These are phyloP conservation scores for Candida boidinii DNA, from an alignment of 805 yeast genomes.

Conservation along the genomic window DNA sequence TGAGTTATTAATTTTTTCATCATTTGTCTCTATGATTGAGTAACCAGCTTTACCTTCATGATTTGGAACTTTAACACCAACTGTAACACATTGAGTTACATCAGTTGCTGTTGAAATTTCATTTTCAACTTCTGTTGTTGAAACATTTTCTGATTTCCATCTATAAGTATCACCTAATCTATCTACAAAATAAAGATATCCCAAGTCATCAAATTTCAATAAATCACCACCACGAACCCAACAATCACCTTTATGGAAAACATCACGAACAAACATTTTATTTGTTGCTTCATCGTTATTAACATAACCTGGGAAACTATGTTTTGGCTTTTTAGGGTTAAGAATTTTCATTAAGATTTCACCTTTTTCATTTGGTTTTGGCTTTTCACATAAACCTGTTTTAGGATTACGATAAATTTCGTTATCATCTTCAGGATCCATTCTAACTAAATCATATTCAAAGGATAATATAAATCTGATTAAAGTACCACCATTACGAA, in stretches of 20 bases:
- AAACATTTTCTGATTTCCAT: slow-evolving; percentile 88
- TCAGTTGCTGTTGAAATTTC: slow-evolving; percentile 32
- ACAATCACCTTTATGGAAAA: slow-evolving; percentile 74
- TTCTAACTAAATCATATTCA: slow-evolving; percentile 50
- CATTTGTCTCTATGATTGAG: slow-evolving; percentile 53
- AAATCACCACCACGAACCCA: slow-evolving; percentile 81
- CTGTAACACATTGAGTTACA: slow-evolving; percentile 62
- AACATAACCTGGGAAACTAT: slow-evolving; percentile 73
- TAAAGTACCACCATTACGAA: slow-evolving; percentile 73
- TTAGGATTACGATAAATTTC: slow-evolving; percentile 58
- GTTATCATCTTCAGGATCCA: slow-evolving; percentile 69
- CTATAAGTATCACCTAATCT: slow-evolving; percentile 85
- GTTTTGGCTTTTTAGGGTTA: slow-evolving; percentile 43
- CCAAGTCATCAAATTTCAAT: slow-evolving; percentile 51
- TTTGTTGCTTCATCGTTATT: slow-evolving; percentile 66
- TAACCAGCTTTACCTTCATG: slow-evolving; percentile 90
- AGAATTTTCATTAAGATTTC: slow-evolving; percentile 67
- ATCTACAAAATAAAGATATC: slow-evolving; percentile 69
- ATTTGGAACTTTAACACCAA: slow-evolving; percentile 66
- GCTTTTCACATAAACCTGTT: slow-evolving; percentile 47
- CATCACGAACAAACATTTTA: slow-evolving; percentile 57
- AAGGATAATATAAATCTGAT: slow-evolving; percentile 39
- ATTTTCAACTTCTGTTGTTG: slow-evolving; percentile 81
- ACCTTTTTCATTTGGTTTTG: slow-evolving; percentile 58
- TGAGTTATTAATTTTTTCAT: slow-evolving; percentile 11